Percentiles rank a stretch among this genome's conserved stretches.
phyloP scores from a whole-genome alignment of 495 filamentous ascomycete genomes.

The Lasiosphaeria ovina region DNA sequence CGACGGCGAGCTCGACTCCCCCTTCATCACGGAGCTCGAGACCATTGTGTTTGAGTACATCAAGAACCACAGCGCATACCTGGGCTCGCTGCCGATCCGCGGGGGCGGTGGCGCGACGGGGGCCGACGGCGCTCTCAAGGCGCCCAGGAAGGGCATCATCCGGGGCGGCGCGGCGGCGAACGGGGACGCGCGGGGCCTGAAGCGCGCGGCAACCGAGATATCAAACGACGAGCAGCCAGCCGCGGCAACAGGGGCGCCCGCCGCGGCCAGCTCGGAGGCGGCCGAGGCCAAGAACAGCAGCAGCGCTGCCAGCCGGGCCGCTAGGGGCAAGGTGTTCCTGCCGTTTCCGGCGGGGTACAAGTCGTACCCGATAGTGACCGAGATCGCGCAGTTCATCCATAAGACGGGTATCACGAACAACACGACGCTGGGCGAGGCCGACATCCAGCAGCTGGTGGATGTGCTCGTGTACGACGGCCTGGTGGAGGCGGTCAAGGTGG shows the following conservation, averaged over 20 bases:
- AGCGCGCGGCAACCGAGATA: constrained; percentile 45
- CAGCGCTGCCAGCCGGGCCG: constrained; percentile 9
- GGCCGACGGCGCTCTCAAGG: constrained; percentile 16
- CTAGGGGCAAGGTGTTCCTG: constrained; percentile 39
- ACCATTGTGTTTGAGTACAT: constrained; percentile 69
- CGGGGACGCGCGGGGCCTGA: constrained; percentile 38
- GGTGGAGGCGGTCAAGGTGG: constrained; percentile 56
- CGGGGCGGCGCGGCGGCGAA: constrained; percentile 28
- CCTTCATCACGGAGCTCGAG: constrained; percentile 73
- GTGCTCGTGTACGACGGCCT: constrained; percentile 83
- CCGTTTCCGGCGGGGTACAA: constrained; percentile 68
- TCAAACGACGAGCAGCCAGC: constrained; percentile 35
- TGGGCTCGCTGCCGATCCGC: constrained; percentile 31
- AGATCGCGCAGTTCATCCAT: constrained; percentile 71
- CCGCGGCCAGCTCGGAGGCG: neutral
- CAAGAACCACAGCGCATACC: constrained; percentile 64
- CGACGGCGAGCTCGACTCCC: constrained; percentile 72
- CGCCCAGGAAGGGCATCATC: constrained; percentile 46
- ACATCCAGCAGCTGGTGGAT: constrained; percentile 78
- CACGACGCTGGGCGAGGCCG: constrained; percentile 60
- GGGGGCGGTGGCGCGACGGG: constrained; percentile 16
- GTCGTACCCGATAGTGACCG: constrained; percentile 71
- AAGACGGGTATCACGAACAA: constrained; percentile 61
- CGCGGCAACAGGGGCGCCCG: neutral
- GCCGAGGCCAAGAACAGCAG: neutral